Base-by-base conservation (phyloP, 805 yeast genomes). In the Myxozyma geophila region DNA sequence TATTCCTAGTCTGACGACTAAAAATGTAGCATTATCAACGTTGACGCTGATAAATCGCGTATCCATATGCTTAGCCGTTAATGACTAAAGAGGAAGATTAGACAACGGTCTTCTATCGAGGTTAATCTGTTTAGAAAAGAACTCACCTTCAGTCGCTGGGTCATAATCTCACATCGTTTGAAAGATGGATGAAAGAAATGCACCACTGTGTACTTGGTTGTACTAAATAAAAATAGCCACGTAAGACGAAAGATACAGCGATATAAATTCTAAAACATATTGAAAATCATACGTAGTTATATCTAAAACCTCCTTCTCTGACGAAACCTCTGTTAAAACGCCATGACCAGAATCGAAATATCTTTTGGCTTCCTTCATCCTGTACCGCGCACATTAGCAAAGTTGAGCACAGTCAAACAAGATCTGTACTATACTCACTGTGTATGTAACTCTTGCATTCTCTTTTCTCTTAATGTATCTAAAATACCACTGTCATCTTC, bases 11-110 rank as follows among this genome's bases (percentile, higher is more conserved):
- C 84, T 85, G 1, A 84, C 76, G 4, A 85, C 90, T 51, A 91
- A 76, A 71, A 90, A 90, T 2, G 96, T 92, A 0, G 92, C 88
- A 44, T 82, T 76, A 41, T 79, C 82, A 0, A 89, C 96, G 59
- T 81, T 78, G 3, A 88, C 81, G 52, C 82, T 79, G 13, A 75
- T 58, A 63, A 88, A 83, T 61, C 78, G 79, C 1, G 89, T 78
- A 1, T 78, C 76, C 53, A 87, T 71, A 74, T 90, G 89, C 66
- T 82, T 83, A 62, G 80, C 80, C 0, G 93, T 85, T 7, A 90
- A 70, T 69, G 48, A 70, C 74, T 69, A 70, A 76, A 65, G 15
- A 44, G 13, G 52, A 23, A 15, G 10, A 28, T 10, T 13, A 6
- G 39, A 15, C 23, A 17, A 19, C 17, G 47, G 2, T 2, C 8